Evolutionary conservation across 805 yeast genomes (phyloP).

Genomic region (Kluyveromyces aestuarii): DNA sequence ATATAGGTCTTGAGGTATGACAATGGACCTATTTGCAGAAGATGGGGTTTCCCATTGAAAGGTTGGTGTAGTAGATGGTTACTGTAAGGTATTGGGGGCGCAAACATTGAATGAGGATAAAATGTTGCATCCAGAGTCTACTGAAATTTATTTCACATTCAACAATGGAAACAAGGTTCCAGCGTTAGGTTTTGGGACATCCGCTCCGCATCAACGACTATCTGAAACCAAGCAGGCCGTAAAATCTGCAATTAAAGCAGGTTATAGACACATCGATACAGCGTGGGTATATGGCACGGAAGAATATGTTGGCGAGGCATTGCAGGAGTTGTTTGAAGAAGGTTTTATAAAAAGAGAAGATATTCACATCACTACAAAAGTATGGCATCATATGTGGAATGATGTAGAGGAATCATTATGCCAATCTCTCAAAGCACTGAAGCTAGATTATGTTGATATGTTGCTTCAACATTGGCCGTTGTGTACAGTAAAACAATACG

Average conservation of each 20-base stretch:
- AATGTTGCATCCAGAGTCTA: slow-evolving; percentile 26
- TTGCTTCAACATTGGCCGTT: slow-evolving; percentile 76
- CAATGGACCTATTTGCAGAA: too few species aligned
- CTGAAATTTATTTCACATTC: slow-evolving; percentile 36
- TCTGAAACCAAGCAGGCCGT: slow-evolving; percentile 43
- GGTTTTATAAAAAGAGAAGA: slow-evolving; percentile 45
- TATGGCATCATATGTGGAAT: slow-evolving; percentile 50
- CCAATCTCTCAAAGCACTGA: slow-evolving; percentile 48
- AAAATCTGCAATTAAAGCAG: slow-evolving; percentile 50
- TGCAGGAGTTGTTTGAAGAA: slow-evolving; percentile 39
- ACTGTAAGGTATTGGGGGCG: too few species aligned
- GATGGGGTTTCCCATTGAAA: too few species aligned
- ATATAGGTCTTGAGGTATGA: too few species aligned
- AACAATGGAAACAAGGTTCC: slow-evolving; percentile 56
- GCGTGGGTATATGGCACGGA: slow-evolving; percentile 68
- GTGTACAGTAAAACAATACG: slow-evolving; percentile 28
- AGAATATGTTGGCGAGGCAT: slow-evolving; percentile 52
- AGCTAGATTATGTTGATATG: slow-evolving; percentile 68
- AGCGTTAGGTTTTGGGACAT: slow-evolving; percentile 63
- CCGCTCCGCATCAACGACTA: slow-evolving; percentile 40
- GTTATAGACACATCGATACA: slow-evolving; percentile 68
- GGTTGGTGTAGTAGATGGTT: too few species aligned
- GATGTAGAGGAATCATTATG: slow-evolving; percentile 45
- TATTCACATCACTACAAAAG: slow-evolving; percentile 64
- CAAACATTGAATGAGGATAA: neutral